A percentile compares a stretch with the other conserved stretches of the same genome.
These are phyloP conservation scores for Ascochyta koolunga DNA, from an alignment of 2,329 filamentous ascomycete genomes.

Conservation along the genomic window DNA sequence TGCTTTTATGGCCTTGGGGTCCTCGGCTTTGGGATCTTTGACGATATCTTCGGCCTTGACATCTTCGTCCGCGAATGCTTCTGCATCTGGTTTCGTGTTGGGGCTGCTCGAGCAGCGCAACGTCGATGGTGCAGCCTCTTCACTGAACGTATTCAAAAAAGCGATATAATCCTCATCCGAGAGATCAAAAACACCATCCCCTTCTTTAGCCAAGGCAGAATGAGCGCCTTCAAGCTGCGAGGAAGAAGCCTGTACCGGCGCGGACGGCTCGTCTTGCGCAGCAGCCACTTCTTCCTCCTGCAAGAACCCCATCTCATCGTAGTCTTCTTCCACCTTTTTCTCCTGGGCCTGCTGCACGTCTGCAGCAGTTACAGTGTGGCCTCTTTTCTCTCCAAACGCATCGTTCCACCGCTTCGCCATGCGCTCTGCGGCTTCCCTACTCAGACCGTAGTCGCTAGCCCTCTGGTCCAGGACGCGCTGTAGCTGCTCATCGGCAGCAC, in stretches of 20 bases:
- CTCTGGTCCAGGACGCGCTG: conserved; percentile 31
- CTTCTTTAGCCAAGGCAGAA: background rate
- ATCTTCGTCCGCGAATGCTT: background rate
- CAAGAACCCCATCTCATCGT: conserved; percentile 26
- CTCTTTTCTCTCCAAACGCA: conserved; percentile 18
- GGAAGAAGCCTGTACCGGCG: background rate
- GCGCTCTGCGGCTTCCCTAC: conserved; percentile 27
- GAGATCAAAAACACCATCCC: background rate
- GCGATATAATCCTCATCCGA: background rate
- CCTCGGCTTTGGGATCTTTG: background rate
- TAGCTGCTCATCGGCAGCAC: conserved; percentile 17
- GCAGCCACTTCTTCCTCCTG: background rate
- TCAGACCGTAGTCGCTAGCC: conserved; percentile 31
- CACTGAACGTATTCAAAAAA: background rate
- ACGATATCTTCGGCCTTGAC: background rate
- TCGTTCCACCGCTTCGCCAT: conserved; percentile 34
- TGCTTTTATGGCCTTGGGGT: background rate
- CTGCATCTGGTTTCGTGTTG: background rate
- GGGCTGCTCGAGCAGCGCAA: too few species aligned
- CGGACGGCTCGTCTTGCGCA: background rate
- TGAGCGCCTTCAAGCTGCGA: background rate
- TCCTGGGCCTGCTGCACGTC: conserved; percentile 15
- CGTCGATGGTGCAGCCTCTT: too few species aligned
- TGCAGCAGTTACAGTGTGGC: background rate
- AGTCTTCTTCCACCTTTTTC: conserved; percentile 26